phyloP scores from a whole-genome alignment of 805 yeast species.

The Candida easanensis region DNA sequence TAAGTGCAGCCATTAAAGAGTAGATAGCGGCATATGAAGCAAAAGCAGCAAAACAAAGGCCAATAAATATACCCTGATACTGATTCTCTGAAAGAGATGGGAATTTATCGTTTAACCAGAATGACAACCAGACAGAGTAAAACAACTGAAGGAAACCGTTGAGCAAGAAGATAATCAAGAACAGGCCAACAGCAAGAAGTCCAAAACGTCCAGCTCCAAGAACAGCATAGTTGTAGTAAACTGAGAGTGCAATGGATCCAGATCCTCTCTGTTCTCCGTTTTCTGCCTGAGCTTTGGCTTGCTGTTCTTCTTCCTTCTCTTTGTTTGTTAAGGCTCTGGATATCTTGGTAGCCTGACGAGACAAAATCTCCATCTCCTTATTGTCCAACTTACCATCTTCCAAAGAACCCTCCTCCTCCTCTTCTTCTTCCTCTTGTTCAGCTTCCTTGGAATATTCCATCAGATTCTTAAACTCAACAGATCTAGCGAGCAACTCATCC shows the following conservation, averaged over 20 bases:
- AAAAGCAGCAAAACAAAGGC: constrained; percentile 50
- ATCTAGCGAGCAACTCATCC: constrained; percentile 46
- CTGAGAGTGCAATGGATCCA: constrained; percentile 22
- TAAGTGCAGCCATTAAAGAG: constrained; percentile 52
- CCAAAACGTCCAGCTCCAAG: constrained; percentile 46
- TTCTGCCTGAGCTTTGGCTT: constrained; percentile 16
- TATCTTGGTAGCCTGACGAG: constrained; percentile 20
- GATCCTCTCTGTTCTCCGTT: constrained; percentile 27
- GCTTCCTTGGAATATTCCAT: constrained; percentile 43
- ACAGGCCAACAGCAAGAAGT: constrained; percentile 28
- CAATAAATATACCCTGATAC: constrained; percentile 64
- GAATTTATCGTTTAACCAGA: constrained; percentile 65
- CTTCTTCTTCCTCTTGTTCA: constrained; percentile 28
- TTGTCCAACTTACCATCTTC: constrained; percentile 17
- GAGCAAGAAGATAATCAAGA: constrained; percentile 23
- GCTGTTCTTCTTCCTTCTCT: constrained; percentile 28
- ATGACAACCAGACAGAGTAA: constrained; percentile 72
- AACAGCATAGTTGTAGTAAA: constrained; percentile 41
- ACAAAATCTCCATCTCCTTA: constrained; percentile 28
- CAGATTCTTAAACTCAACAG: constrained; percentile 46
- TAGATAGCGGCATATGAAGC: constrained; percentile 46
- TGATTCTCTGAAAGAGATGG: constrained; percentile 36
- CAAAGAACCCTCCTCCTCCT: constrained; percentile 23
- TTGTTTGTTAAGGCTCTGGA: constrained; percentile 23
- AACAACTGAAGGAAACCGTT: constrained; percentile 52